Base-by-base conservation (phyloP, 2,329 filamentous ascomycete species). In the Paracorniculantispora psalliotae region DNA sequence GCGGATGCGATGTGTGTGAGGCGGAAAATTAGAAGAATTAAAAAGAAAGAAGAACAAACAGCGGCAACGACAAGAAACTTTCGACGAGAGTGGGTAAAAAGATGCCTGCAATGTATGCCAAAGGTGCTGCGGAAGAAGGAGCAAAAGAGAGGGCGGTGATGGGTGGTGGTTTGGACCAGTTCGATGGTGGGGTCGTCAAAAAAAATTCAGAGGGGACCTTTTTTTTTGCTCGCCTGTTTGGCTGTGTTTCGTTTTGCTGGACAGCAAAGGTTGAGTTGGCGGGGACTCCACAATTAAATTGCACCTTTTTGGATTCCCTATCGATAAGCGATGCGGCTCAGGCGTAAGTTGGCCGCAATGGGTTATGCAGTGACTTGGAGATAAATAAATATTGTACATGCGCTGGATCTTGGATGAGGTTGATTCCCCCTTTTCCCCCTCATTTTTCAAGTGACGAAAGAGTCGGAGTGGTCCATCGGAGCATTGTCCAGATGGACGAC, bases 201-300 rank as follows among this genome's bases (percentile, higher is more conserved):
- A 65, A 64, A 66, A 65, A 62, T 62, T 64, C 65, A 62, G 44
- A 64, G 41, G 53, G 19, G 8, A 21, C 59, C 28, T 51, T 37
- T 4, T 52, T 52, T 48, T 57, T 48, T 57, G 43, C 13, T 10
- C 21, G 9, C 37, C 37, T 35, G 39, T 46, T 28, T 25, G 41
- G 28, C 39, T 30, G 41, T 47, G 3, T 57, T 21, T 33, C 30
- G n/a, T 33, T 41, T 62, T 37, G 50, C 50, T 48, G 43, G 50
- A 37, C 23, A n/a, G 48, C 48, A n/a, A n/a, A n/a, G n/a, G 23
- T 26, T 37, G 50, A 19, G 15, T 5, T 15, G 37, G 37, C 37
- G 26, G 47, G 26, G 46, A 9, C 12, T n/a, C 46, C 55, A 50
- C 47, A 43, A 26, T 43, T 37, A 9, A 33, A 43, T 19, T 58